phyloP scores from a whole-genome alignment of 1,284 basidiomycete genomes.

The Leccinum ponderosum region DNA sequence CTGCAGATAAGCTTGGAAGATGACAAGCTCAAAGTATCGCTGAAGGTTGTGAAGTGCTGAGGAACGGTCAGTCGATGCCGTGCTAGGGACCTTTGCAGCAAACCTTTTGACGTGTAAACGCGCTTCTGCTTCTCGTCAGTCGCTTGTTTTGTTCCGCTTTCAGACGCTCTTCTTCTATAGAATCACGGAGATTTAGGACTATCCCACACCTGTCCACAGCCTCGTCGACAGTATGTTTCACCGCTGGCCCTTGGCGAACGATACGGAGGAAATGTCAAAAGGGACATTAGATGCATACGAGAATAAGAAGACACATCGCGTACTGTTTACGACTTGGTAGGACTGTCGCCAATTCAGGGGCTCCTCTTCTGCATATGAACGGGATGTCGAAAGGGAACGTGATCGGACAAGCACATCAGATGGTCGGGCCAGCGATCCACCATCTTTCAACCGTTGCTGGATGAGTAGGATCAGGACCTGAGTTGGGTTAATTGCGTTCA shows the following conservation, averaged over 20 bases:
- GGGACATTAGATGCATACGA: slow-evolving; percentile 5
- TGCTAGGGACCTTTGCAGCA: slow-evolving; percentile 12
- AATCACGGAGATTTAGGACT: slow-evolving; percentile 85
- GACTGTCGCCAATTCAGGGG: slow-evolving; percentile 54
- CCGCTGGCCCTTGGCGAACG: slow-evolving; percentile 85
- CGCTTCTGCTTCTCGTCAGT: slow-evolving; percentile 71
- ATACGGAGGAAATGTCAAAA: slow-evolving; percentile 83
- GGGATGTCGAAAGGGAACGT: slow-evolving; percentile 43
- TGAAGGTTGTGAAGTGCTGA: slow-evolving; percentile 78
- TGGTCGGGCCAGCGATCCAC: slow-evolving; percentile 39
- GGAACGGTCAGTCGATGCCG: slow-evolving; percentile 1
- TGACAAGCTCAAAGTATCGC: slow-evolving; percentile 89
- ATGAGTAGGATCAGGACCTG: slow-evolving; percentile 87
- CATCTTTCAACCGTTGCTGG: slow-evolving; percentile 76
- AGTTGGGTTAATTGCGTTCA: slow-evolving; percentile 8
- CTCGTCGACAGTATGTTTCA: slow-evolving; percentile 89
- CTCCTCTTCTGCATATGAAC: slow-evolving; percentile 32
- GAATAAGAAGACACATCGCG: slow-evolving; percentile 24
- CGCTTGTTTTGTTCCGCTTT: slow-evolving; percentile 79
- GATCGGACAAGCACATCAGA: slow-evolving; percentile 37
- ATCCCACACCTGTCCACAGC: slow-evolving; percentile 87
- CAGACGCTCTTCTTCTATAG: slow-evolving; percentile 82
- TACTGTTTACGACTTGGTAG: slow-evolving; percentile 81
- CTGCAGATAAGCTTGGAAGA: slow-evolving; percentile 94
- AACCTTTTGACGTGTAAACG: slow-evolving; percentile 70